Percentiles rank a stretch among this genome's conserved stretches.
These are phyloP conservation scores for Mycena sanguinolenta DNA, from an alignment of 768 basidiomycete genomes.

Conservation along the genomic window DNA sequence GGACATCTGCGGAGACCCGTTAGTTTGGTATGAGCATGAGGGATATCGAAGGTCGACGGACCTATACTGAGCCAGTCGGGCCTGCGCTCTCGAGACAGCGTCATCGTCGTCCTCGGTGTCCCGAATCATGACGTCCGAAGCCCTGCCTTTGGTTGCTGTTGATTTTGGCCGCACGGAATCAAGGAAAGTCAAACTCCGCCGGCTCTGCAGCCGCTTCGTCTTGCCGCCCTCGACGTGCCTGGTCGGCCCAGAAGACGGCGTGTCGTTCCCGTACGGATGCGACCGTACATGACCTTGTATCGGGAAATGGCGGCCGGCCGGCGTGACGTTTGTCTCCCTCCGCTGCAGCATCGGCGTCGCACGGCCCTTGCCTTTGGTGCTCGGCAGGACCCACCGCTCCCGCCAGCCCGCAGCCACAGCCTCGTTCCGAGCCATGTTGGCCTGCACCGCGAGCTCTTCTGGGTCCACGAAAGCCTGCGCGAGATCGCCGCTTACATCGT, in stretches of 20 bases:
- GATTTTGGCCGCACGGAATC: constrained; percentile 29
- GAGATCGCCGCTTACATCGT: constrained; percentile 39
- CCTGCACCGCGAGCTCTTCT: constrained; percentile 42
- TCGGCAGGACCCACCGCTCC: constrained; percentile 59
- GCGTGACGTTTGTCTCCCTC: constrained; percentile 62
- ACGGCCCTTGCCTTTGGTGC: constrained; percentile 56
- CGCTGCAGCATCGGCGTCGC: constrained; percentile 48
- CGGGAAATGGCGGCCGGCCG: constrained; percentile 51
- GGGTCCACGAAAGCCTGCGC: constrained; percentile 46
- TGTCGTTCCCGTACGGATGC: constrained; percentile 36
- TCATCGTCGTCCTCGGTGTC: constrained; percentile 9
- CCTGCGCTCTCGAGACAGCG: constrained; percentile 21
- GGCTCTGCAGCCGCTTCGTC: constrained; percentile 36
- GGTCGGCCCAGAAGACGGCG: constrained; percentile 31
- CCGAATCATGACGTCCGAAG: not conserved
- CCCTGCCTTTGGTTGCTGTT: not conserved
- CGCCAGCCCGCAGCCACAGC: constrained; percentile 69
- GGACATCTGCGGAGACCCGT: constrained; percentile 10
- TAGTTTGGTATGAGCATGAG: not conserved
- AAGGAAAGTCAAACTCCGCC: constrained; percentile 44
- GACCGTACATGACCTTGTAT: constrained; percentile 36
- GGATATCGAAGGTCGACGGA: not conserved
- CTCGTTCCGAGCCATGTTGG: constrained; percentile 49
- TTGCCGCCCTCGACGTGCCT: constrained; percentile 10
- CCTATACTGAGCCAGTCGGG: constrained; percentile 30